Conservation (phyloP, 495 filamentous ascomycete genomes). For the Daldinia grandis region DNA sequence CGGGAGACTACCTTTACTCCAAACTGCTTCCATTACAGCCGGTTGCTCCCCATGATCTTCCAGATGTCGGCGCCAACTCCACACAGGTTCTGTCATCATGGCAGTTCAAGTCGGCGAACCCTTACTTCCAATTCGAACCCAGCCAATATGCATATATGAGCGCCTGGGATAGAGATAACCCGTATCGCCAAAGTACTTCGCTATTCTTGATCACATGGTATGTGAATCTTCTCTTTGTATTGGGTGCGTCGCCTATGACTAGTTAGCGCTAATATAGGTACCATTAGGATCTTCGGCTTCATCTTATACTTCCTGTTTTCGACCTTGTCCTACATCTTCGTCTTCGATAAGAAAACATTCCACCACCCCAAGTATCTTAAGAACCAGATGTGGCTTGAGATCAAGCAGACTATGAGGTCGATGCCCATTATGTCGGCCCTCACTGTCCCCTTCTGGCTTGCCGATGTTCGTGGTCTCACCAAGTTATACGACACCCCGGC, state of each 20-base stretch:
- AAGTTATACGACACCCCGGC: slow-evolving; percentile 82
- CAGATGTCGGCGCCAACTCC: slow-evolving; percentile 48
- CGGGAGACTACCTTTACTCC: slow-evolving; percentile 85
- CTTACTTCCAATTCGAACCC: slow-evolving; percentile 74
- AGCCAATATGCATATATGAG: slow-evolving; percentile 83
- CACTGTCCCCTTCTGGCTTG: slow-evolving; percentile 83
- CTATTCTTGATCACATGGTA: slow-evolving; percentile 90
- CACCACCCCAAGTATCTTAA: slow-evolving; percentile 95
- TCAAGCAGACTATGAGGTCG: slow-evolving; percentile 74
- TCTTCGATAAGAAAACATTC: slow-evolving; percentile 92
- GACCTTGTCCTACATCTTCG: slow-evolving; percentile 84
- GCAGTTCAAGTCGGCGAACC: slow-evolving; percentile 76
- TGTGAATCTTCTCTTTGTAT: slow-evolving; percentile 42
- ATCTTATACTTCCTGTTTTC: slow-evolving; percentile 86
- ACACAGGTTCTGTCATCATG: slow-evolving; percentile 55
- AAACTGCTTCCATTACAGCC: slow-evolving; percentile 69
- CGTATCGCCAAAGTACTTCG: slow-evolving; percentile 77
- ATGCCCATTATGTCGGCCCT: slow-evolving; percentile 86
- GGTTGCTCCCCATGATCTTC: slow-evolving; percentile 53
- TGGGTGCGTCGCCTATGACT: slow-evolving; percentile 10
- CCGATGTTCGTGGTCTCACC: slow-evolving; percentile 84
- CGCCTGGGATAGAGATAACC: slow-evolving; percentile 79
- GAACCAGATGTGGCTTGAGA: slow-evolving; percentile 90
- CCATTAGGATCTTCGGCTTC: slow-evolving; percentile 82
- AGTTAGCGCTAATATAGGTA: slow-evolving; percentile 4